phyloP scores from a whole-genome alignment of 1,284 basidiomycete species.

The Trichosporon coremiiforme region DNA sequence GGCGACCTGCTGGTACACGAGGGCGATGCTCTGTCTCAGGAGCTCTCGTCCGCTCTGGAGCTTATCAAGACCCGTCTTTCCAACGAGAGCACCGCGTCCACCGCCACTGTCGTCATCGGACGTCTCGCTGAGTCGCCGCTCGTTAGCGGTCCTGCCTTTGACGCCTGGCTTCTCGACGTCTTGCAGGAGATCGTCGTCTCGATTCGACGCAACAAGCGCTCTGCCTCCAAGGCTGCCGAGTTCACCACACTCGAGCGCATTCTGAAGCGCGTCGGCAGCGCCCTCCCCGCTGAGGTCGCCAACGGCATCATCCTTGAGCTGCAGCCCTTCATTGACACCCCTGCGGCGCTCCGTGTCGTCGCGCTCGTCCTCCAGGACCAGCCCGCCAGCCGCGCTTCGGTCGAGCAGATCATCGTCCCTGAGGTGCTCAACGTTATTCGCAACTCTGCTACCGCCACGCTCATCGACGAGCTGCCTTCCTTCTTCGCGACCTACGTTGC shows the following conservation, averaged over 20 bases:
- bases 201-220: slow-evolving; percentile 75
- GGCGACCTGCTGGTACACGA: slow-evolving; percentile 85
- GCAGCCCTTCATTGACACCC: slow-evolving; percentile 73
- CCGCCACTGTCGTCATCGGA: slow-evolving; percentile 58
- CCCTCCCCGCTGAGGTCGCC: slow-evolving; percentile 66
- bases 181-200: slow-evolving; percentile 76
- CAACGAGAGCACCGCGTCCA: slow-evolving; percentile 60
- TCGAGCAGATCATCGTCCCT: slow-evolving; percentile 70
- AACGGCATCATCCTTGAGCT: slow-evolving; percentile 70
- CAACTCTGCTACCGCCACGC: slow-evolving; percentile 72
- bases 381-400: slow-evolving; percentile 69
- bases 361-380: slow-evolving; percentile 70
- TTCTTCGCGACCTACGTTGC: slow-evolving; percentile 82
- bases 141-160: slow-evolving; percentile 57
- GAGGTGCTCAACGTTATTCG: slow-evolving; percentile 72
- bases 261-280: slow-evolving; percentile 60
- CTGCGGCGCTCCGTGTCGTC: slow-evolving; percentile 71
- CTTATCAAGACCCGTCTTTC: slow-evolving; percentile 77
- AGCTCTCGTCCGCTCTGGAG: slow-evolving; percentile 58
- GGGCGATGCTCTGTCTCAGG: slow-evolving; percentile 63
- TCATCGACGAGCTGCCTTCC: slow-evolving; percentile 72
- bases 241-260: slow-evolving; percentile 72
- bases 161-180: slow-evolving; percentile 76
- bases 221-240: slow-evolving; percentile 72
- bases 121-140: slow-evolving; percentile 57